These are phyloP conservation scores for Alternaria solani DNA, from an alignment of 2,329 filamentous ascomycete genomes.

Conservation along the genomic window DNA sequence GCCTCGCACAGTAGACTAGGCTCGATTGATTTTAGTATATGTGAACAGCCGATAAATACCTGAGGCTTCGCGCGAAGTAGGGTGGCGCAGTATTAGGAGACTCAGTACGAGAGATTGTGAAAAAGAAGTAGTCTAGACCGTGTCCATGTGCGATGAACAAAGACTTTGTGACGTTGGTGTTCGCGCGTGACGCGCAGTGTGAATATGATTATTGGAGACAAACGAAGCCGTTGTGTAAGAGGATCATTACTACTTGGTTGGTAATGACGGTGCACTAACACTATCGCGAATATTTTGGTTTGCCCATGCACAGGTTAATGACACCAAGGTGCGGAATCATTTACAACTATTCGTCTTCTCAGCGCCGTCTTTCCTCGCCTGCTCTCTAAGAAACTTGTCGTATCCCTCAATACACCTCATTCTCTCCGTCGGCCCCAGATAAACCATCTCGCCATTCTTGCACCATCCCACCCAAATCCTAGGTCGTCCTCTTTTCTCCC, in stretches of 20 bases:
- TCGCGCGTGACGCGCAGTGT: not conserved
- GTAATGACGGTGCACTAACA: not conserved
- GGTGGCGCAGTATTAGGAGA: not conserved
- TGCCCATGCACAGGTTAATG: not conserved
- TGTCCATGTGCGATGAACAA: not conserved
- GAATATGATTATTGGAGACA: conserved; percentile 4
- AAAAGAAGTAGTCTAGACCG: not conserved
- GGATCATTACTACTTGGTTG: not conserved
- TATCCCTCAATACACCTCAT: not conserved
- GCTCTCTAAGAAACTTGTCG: not conserved
- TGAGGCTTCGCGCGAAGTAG: not conserved
- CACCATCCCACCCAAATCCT: conserved; percentile 1
- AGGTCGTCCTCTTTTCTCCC: not conserved
- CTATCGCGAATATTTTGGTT: not conserved
- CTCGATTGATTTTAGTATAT: not conserved
- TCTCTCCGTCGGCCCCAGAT: not conserved
- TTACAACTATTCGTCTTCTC: not conserved
- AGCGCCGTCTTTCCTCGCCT: not conserved
- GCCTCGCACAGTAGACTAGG: not conserved
- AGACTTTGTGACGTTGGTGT: not conserved
- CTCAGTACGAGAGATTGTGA: not conserved
- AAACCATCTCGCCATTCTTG: not conserved
- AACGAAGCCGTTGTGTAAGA: conserved; percentile 7
- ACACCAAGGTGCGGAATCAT: not conserved
- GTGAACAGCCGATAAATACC: accelerated